Conservation (phyloP, 805 yeast genomes). For the Zygoascus bituminiphila region DNA sequence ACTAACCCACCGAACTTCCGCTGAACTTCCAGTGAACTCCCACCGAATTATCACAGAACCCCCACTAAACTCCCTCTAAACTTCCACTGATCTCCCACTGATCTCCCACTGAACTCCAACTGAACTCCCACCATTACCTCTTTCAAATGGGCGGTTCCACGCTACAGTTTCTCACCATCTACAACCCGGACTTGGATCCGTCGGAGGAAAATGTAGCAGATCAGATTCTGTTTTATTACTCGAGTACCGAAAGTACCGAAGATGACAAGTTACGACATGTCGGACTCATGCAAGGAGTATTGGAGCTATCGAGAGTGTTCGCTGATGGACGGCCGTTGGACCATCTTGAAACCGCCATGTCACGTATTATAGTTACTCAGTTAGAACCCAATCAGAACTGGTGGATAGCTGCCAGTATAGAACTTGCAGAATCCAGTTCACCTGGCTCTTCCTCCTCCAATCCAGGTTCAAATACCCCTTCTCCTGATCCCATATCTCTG, state of each 20-base stretch:
- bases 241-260: slow-evolving; percentile 13
- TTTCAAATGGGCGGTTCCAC: neutral
- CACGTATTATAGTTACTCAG: slow-evolving; percentile 27
- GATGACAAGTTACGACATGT: slow-evolving; percentile 33
- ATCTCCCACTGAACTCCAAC: too few relatives aligned
- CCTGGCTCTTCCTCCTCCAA: neutral
- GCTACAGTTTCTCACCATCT: slow-evolving; percentile 24
- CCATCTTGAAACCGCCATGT: slow-evolving; percentile 29
- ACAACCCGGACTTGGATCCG: slow-evolving; percentile 32
- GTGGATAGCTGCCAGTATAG: slow-evolving; percentile 29
- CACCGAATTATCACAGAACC: too few relatives aligned
- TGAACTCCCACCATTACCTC: neutral
- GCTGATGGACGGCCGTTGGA: slow-evolving; percentile 16
- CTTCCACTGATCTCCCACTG: too few relatives aligned
- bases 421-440: slow-evolving; percentile 13
- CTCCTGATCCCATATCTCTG: neutral
- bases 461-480: too few relatives aligned
- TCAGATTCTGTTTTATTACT: slow-evolving; percentile 31
- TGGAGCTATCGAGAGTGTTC: slow-evolving; percentile 20
- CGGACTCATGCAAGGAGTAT: slow-evolving; percentile 38
- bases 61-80: too few relatives aligned
- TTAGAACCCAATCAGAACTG: slow-evolving; percentile 21
- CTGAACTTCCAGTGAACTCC: too few relatives aligned
- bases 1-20: too few relatives aligned
- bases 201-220: slow-evolving; percentile 29